phyloP scores from a whole-genome alignment of 306 rosid genomes.

The Carpinus viminea region DNA sequence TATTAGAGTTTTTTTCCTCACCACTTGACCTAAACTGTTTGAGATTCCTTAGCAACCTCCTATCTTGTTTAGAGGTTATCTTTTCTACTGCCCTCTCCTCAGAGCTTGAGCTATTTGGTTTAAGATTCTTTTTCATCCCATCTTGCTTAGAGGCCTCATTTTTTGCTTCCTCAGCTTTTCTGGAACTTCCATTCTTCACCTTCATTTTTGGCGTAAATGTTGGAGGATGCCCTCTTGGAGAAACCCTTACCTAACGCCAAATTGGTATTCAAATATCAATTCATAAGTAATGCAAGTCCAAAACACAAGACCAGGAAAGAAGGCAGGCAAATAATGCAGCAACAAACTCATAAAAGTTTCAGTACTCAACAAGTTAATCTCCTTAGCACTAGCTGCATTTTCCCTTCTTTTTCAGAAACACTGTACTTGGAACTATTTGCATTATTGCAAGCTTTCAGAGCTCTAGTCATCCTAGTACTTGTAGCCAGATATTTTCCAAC shows the following conservation, averaged over 20 bases:
- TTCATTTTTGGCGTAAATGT: background rate
- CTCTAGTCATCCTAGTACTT: background rate
- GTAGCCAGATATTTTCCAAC: background rate
- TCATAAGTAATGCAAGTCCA: background rate
- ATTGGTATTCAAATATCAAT: background rate
- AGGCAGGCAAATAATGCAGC: constrained; percentile 1
- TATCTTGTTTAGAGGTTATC: background rate
- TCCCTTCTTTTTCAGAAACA: background rate
- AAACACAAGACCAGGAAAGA: background rate
- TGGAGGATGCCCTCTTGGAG: background rate
- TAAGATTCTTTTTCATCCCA: constrained; percentile 6
- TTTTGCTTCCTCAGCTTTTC: background rate
- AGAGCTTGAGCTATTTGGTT: background rate
- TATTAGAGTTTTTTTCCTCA: background rate
- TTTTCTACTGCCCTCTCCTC: background rate
- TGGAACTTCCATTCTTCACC: background rate
- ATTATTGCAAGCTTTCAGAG: background rate
- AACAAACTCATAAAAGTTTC: background rate
- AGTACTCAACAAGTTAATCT: background rate
- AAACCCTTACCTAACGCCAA: constrained; percentile 7
- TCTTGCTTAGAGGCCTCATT: background rate
- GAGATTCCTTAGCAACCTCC: background rate
- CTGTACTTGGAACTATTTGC: background rate
- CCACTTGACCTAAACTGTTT: background rate
- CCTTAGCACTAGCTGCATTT: background rate